Conservation (phyloP, 2,329 filamentous ascomycete species). For the Zasmidium cellare region DNA sequence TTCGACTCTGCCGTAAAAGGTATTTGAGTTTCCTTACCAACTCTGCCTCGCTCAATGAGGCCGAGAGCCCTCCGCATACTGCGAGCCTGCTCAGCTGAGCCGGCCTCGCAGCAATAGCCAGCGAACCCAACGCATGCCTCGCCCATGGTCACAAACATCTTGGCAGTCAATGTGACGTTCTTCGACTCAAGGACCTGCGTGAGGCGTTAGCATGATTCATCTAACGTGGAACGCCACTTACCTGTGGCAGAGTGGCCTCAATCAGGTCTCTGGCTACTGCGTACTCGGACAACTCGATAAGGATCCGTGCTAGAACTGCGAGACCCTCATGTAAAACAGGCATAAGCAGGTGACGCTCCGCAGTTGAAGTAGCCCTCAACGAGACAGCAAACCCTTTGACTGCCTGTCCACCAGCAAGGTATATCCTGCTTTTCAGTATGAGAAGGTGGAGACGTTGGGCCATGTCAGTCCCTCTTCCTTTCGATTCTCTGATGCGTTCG, state of each 20-base stretch:
- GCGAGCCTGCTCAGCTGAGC: conserved; percentile 25
- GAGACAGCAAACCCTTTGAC: conserved; percentile 75
- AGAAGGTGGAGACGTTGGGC: conserved; percentile 70
- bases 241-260: conserved; percentile 69
- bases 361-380: conserved; percentile 72
- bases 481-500: conserved; percentile 50
- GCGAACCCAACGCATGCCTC: conserved; percentile 80
- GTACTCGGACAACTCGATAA: conserved; percentile 71
- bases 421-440: conserved; percentile 69
- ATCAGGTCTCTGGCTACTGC: conserved; percentile 65
- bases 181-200: conserved; percentile 72
- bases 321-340: conserved; percentile 72
- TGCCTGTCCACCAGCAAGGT: conserved; percentile 66
- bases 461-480: conserved; percentile 53
- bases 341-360: conserved; percentile 68
- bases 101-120: conserved; percentile 48
- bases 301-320: conserved; percentile 64
- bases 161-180: conserved; percentile 61
- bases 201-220: conserved; percentile 50
- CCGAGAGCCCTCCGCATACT: conserved; percentile 28
- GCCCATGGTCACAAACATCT: conserved; percentile 68
- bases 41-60: conserved; percentile 31
- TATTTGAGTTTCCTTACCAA: conserved; percentile 33
- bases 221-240: conserved; percentile 33
- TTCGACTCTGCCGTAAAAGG: neutral